A percentile compares a stretch with the other conserved stretches of the same genome.
phyloP scores from a whole-genome alignment of 2,329 filamentous ascomycete genomes.

The Trichophyton equinum region DNA sequence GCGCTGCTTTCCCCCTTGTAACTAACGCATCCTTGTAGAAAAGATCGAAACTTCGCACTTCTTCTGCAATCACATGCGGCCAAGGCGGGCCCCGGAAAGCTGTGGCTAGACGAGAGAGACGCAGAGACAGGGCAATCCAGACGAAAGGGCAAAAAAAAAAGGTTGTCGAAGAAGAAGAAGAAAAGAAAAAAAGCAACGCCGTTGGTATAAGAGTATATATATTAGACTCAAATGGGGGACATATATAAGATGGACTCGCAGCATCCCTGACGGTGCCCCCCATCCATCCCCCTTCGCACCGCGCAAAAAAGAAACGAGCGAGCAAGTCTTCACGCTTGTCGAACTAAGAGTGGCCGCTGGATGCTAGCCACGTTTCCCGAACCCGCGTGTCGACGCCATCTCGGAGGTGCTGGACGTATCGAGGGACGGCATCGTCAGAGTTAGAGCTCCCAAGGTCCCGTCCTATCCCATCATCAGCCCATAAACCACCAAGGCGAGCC shows the following conservation, averaged over 20 bases:
- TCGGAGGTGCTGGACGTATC: neutral
- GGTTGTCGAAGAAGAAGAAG: neutral
- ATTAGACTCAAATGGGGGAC: neutral
- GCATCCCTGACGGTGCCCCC: neutral
- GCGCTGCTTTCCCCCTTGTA: neutral
- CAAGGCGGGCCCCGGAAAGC: neutral
- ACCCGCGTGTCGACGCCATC: neutral
- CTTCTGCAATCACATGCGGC: conserved; percentile 1
- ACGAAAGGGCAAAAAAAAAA: too few species aligned
- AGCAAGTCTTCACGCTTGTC: too few species aligned
- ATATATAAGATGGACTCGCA: neutral
- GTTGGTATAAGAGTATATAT: neutral
- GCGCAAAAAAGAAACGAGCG: neutral
- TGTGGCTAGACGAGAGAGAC: neutral
- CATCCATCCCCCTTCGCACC: neutral
- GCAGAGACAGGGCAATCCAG: too few species aligned
- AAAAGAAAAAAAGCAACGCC: neutral
- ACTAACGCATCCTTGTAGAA: too few species aligned
- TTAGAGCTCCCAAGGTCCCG: too few species aligned
- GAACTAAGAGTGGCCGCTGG: neutral
- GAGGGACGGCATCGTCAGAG: too few species aligned
- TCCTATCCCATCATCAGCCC: too few species aligned
- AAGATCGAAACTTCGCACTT: neutral
- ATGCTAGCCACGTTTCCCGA: neutral
- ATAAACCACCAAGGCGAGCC: too few species aligned